Base-by-base conservation (phyloP, 257 asterid genomes). In the Ilex aquifolium region DNA sequence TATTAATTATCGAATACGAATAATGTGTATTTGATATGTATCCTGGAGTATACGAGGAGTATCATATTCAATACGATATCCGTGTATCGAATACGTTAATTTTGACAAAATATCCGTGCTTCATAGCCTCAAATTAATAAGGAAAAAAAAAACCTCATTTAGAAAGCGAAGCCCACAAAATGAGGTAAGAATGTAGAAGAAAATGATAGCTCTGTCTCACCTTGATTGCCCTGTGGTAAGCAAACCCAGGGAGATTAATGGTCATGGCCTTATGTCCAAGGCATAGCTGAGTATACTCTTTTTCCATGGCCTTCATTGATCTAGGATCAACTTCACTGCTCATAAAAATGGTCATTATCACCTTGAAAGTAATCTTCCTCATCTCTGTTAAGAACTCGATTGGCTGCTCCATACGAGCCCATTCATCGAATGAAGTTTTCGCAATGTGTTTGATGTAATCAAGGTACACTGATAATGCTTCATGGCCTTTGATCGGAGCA, bases 311-410 rank as follows among this genome's bases (percentile, higher is more conserved):
- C 17, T 69, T 60, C 55, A 69, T 6, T 56, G 44, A 39, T 57
- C 36, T 51, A 12, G 32, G 14, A 40, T 58, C 70, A 63, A 59
- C 52, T 14, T 70, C 75, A 29, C 9, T 32, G 2, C 57, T 31
- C 57, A 70, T 17, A 44, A 70, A 50, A 2, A 70, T 54, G 7
- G 57, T 51, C 65, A 58, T 57, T 31, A 70, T 50, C 4, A 21
- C 74, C 17, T 40, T 44, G 46, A 55, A 70, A 4, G 40, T 42
- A 39, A 52, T 39, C 44, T 64, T 70, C 44, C 32, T 70, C 70
- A 64, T 63, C 66, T 69, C 62, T 11, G 65, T 69, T 60, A 69
- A n/a, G 14, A 69, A 44, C 57, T 69, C 69, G 58, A 58, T 51
- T 10, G 69, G 32, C 9, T 51, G 30, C 16, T 64, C 57, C 10